A percentile compares a stretch with the other conserved stretches of the same genome.
These are phyloP conservation scores for Fraxinus velutina DNA, from an alignment of 305 asterid genomes.

Conservation along the genomic window DNA sequence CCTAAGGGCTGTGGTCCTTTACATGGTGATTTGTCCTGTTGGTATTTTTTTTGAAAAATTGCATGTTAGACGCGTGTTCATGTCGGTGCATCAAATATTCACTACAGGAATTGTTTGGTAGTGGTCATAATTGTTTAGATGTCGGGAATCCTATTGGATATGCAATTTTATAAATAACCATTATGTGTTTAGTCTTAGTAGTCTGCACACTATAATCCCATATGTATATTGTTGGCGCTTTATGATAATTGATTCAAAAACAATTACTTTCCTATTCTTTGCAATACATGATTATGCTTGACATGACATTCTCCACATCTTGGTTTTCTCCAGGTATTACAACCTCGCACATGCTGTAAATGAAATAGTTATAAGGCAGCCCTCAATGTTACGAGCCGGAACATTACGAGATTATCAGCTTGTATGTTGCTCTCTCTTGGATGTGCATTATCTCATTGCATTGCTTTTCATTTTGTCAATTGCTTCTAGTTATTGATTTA, in stretches of 20 bases:
- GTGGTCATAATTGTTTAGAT: neutral
- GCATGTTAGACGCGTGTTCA: neutral
- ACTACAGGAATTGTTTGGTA: neutral
- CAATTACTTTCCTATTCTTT: neutral
- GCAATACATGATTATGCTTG: slow-evolving; percentile 9
- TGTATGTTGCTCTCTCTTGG: slow-evolving; percentile 46
- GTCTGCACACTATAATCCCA: neutral
- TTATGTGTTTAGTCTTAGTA: neutral
- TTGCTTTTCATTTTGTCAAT: slow-evolving; percentile 8
- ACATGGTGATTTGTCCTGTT: neutral
- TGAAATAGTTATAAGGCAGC: slow-evolving; percentile 90
- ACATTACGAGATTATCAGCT: slow-evolving; percentile 95
- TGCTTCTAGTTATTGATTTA: slow-evolving; percentile 21
- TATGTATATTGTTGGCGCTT: slow-evolving; percentile 2
- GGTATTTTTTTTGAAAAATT: neutral
- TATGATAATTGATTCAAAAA: neutral
- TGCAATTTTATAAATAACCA: neutral
- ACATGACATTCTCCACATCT: slow-evolving; percentile 1
- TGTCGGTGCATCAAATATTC: neutral
- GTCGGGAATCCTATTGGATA: slow-evolving; percentile 12
- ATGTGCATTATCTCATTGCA: slow-evolving; percentile 10
- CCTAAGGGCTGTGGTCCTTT: neutral
- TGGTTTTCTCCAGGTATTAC: slow-evolving; percentile 62
- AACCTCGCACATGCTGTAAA: slow-evolving; percentile 98
- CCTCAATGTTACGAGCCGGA: slow-evolving; percentile 93